phyloP scores from a whole-genome alignment of 176 grass and related monocot species.

The Hsuehochloa calcarea region DNA sequence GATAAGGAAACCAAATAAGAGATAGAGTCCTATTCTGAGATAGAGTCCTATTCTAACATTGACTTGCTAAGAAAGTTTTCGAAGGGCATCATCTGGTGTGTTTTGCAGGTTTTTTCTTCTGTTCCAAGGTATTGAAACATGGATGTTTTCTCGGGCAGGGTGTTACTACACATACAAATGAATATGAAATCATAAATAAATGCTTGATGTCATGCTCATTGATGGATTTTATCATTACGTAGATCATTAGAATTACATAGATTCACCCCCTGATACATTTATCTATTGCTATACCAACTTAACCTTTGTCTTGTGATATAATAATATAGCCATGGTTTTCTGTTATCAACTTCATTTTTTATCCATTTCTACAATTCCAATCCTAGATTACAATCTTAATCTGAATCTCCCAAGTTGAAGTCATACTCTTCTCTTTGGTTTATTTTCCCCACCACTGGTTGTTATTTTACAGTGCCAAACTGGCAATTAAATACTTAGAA shows the following conservation, averaged over 20 bases:
- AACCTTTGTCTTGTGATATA: neutral
- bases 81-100: neutral
- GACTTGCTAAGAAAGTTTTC: neutral
- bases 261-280: neutral
- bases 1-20: too few species aligned
- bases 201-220: neutral
- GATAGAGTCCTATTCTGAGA: too few species aligned
- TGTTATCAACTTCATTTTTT: neutral
- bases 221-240: neutral
- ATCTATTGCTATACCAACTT: neutral
- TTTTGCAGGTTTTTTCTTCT: neutral
- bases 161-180: neutral
- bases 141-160: neutral
- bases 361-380: neutral
- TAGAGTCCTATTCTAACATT: too few species aligned
- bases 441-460: neutral
- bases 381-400: neutral
- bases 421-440: neutral
- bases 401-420: neutral
- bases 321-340: neutral
- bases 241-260: neutral
- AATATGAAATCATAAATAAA: neutral
- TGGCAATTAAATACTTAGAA: constrained; percentile 16
- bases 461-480: neutral
- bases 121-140: neutral